Base-by-base conservation (phyloP, 2,329 filamentous ascomycete genomes). In the Teratosphaeria nubilosa region DNA sequence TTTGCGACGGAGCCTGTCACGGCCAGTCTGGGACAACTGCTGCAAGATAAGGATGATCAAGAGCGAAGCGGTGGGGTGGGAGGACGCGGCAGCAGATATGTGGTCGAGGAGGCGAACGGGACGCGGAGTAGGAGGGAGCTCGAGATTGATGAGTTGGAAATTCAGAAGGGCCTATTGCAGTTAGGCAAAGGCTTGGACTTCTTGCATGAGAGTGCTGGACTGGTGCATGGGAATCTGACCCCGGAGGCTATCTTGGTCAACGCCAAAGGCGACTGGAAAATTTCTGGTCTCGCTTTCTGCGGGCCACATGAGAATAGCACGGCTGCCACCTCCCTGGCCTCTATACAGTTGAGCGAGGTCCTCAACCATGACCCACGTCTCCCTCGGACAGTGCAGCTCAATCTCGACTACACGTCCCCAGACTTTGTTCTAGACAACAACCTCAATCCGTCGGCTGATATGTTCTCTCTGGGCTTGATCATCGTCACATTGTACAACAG, bases 241-340 rank as follows among this genome's bases (percentile, higher is more conserved):
- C 94, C 94, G 0, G 92, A 97, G 63, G 89, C 91, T 20, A 85
- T 99, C 63, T 87, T 96, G 64, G 85, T 99, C 73, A 99, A 99
- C 75, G 84, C 89, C 48, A 99, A 99, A 83, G 95, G 90, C 53
- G 94, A 99, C 73, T 99, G 94, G 94, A 99, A 99, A 73, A 89
- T 99, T 61, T 92, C 91, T 66, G 94, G 92, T n/a, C 81, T 99
- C 45, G 84, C 88, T 0, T 99, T 96, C 72, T 90, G 88, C 70
- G 88, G 88, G 52, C 88, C 91, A 14, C 84, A 89, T 54, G 88
- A 91, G 65, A 82, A 83, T 66, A 88, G 88, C 22, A 86, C 84
- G 30, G 64, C 68, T 9, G 65, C 70, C 27, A 88, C 89, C 2
- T 87, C 89, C 3, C 84, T 95, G 54, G 81, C 86, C 50, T 87